A percentile compares a stretch with the other conserved stretches of the same genome.
Conservation (phyloP, 805 yeast species). For the Schwanniomyces sp. region DNA sequence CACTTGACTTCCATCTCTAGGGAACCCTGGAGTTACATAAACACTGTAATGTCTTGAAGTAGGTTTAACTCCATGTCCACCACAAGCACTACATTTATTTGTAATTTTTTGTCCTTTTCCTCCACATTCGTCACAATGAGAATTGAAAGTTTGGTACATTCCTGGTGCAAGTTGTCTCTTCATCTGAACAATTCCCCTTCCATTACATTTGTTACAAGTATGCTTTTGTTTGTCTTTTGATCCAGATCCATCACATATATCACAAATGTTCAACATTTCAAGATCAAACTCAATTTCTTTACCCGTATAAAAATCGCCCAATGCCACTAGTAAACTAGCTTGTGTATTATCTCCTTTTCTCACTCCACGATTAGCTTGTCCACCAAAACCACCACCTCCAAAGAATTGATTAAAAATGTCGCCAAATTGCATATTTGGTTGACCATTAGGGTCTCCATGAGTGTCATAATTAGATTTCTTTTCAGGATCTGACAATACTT, state of each 20-base stretch:
- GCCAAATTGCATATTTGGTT: constrained; percentile 40
- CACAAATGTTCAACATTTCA: constrained; percentile 73
- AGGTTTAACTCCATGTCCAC: constrained; percentile 65
- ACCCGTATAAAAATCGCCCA: constrained; percentile 76
- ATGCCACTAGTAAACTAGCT: constrained; percentile 53
- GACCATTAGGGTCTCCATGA: constrained; percentile 69
- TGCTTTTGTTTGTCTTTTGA: constrained; percentile 73
- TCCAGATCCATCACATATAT: constrained; percentile 80
- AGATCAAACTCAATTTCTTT: constrained; percentile 56
- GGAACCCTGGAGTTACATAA: constrained; percentile 68
- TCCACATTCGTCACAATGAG: constrained; percentile 73
- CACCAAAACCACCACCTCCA: constrained; percentile 32
- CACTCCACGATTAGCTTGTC: constrained; percentile 33
- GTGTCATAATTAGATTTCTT: constrained; percentile 69
- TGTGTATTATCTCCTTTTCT: constrained; percentile 64
- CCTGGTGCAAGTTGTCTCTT: constrained; percentile 83
- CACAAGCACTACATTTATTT: constrained; percentile 66
- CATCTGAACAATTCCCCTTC: constrained; percentile 67
- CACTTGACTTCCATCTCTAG: constrained; percentile 56
- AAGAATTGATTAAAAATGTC: constrained; percentile 57
- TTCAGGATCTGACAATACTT: constrained; percentile 70
- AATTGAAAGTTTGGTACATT: constrained; percentile 83
- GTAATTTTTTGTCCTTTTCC: constrained; percentile 74
- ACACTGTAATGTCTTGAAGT: constrained; percentile 58
- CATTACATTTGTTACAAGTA: constrained; percentile 68